Evolutionary conservation across 108 stramenopile genomes (phyloP).

Genomic region (Fragilariopsis cylindrus): DNA sequence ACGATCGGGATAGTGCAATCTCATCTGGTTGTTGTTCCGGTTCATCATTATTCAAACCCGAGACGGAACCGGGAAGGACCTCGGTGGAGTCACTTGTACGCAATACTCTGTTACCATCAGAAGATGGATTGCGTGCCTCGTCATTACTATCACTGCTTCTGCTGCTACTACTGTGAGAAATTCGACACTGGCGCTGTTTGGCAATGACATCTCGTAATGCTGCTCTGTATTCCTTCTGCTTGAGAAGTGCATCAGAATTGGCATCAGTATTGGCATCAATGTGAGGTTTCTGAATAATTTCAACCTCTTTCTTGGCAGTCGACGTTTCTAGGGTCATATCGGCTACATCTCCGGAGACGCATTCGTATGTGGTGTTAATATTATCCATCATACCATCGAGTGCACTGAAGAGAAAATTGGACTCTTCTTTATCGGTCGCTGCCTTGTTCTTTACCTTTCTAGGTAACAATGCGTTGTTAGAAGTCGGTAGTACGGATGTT

Average conservation of each 20-base stretch:
- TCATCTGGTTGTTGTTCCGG: too few relatives aligned
- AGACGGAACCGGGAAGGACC: conserved; percentile 28
- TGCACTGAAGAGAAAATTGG: conserved; percentile 3
- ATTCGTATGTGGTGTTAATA: conserved; percentile 16
- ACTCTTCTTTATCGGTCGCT: conserved; percentile 1
- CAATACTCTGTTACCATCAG: not conserved
- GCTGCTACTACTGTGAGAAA: not conserved
- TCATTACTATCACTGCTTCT: not conserved
- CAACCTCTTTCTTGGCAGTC: not conserved
- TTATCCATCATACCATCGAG: conserved; percentile 17
- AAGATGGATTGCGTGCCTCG: not conserved
- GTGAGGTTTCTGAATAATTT: not conserved
- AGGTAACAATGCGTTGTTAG: not conserved
- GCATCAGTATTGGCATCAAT: not conserved
- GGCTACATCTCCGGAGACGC: conserved; percentile 2
- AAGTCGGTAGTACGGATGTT: not conserved
- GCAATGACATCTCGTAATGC: not conserved
- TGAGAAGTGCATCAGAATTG: not conserved
- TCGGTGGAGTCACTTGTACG: conserved; percentile 5
- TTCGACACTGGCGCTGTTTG: not conserved
- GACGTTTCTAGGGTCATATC: not conserved
- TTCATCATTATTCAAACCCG: too few relatives aligned
- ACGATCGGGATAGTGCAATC: too few relatives aligned
- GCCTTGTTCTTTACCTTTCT: conserved; percentile 1
- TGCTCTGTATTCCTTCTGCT: conserved; percentile 1